A percentile compares a stretch with the other conserved stretches of the same genome.
phyloP scores from a whole-genome alignment of 140 eudicot genomes.

The Ambrosia hybrid region DNA sequence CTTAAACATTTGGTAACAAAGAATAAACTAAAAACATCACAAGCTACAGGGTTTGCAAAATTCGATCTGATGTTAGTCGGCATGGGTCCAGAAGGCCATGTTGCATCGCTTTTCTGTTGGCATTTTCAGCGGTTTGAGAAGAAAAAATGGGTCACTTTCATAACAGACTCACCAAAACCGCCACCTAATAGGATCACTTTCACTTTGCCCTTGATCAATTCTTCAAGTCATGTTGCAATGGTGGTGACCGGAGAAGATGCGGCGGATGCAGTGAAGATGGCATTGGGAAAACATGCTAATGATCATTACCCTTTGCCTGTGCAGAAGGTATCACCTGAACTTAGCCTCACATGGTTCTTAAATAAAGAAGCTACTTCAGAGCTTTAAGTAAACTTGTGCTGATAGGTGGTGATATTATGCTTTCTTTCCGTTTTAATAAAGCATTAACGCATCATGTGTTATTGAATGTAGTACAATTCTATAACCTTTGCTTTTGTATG shows the following conservation, averaged over 20 bases:
- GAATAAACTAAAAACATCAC: slow-evolving; percentile 18
- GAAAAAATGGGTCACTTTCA: slow-evolving; percentile 44
- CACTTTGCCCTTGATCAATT: slow-evolving; percentile 45
- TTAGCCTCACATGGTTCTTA: slow-evolving; percentile 38
- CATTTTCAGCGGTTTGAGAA: slow-evolving; percentile 33
- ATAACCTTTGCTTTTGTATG: too few relatives aligned
- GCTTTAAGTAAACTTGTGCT: slow-evolving; percentile 8
- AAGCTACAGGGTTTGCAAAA: slow-evolving; percentile 31
- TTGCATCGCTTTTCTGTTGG: slow-evolving; percentile 43
- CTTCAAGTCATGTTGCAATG: slow-evolving; percentile 36
- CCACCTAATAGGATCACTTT: slow-evolving; percentile 36
- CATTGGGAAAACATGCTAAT: slow-evolving; percentile 14
- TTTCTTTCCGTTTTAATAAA: neutral
- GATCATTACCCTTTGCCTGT: slow-evolving; percentile 34
- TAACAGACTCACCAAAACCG: slow-evolving; percentile 36
- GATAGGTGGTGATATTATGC: neutral
- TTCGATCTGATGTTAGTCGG: slow-evolving; percentile 44
- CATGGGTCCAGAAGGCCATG: slow-evolving; percentile 48
- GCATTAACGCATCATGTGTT: too few relatives aligned
- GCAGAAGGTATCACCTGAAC: slow-evolving; percentile 38
- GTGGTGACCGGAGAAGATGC: slow-evolving; percentile 38
- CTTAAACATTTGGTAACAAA: slow-evolving; percentile 34
- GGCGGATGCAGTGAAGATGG: slow-evolving; percentile 38
- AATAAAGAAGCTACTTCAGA: slow-evolving; percentile 37
- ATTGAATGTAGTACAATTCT: too few relatives aligned